phyloP scores from a whole-genome alignment of 768 basidiomycete species.

The Cystobasidium onofrii region DNA sequence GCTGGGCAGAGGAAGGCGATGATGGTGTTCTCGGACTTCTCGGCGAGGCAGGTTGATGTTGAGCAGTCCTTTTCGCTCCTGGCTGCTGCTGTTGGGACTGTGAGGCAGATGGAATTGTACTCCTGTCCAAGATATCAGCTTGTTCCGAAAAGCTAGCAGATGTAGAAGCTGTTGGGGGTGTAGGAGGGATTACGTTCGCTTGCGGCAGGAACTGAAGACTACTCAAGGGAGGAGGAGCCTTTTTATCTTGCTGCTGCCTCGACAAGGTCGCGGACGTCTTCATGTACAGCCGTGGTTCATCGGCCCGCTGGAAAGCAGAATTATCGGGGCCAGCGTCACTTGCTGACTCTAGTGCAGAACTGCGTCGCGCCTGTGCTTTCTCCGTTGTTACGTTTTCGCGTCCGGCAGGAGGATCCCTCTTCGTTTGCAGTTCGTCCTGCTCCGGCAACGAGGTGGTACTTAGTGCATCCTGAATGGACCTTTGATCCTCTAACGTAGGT shows the following conservation, averaged over 20 bases:
- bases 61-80: not conserved
- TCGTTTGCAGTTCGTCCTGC: no score
- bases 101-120: not conserved
- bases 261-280: not conserved
- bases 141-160: not conserved
- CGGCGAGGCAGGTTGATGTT: not conserved
- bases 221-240: not conserved
- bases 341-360: no score
- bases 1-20: not conserved
- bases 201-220: not conserved
- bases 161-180: slow-evolving; percentile 14
- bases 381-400: no score
- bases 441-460: no score
- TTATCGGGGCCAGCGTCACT: not conserved
- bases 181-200: slow-evolving; percentile 14
- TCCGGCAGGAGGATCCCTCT: no score
- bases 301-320: no score
- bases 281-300: not conserved
- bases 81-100: not conserved
- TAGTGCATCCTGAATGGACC: no score
- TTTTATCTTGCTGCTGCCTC: not conserved
- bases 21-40: not conserved
- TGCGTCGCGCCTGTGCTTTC: no score
- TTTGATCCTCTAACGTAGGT: not conserved
- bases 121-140: not conserved